These are phyloP conservation scores for Phaeosphaeriaceae sp. DNA, from an alignment of 2,329 filamentous ascomycete genomes.

Conservation along the genomic window DNA sequence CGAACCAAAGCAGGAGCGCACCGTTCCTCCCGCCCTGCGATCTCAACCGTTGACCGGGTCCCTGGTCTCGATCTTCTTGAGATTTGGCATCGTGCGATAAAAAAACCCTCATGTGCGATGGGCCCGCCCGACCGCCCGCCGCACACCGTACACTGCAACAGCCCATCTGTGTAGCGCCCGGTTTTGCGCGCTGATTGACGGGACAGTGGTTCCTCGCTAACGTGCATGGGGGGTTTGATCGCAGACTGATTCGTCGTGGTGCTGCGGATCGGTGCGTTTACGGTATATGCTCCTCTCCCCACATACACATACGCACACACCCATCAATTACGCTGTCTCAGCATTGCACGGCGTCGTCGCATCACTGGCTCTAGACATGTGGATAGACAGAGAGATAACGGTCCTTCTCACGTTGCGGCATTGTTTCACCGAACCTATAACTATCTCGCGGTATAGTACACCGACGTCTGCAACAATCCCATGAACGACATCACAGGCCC, in stretches of 20 bases:
- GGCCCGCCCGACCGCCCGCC: neutral
- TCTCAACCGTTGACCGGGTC: conserved; percentile 1
- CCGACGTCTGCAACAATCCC: too few species aligned
- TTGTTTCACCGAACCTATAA: too few species aligned
- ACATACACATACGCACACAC: neutral
- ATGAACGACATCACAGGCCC: too few species aligned
- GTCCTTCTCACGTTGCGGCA: too few species aligned
- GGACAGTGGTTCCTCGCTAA: neutral
- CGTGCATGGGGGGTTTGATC: neutral
- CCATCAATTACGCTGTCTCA: neutral
- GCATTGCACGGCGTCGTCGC: neutral
- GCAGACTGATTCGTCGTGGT: neutral
- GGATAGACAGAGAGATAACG: too few species aligned
- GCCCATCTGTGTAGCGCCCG: neutral
- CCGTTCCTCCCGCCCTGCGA: conserved; percentile 2
- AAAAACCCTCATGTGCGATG: conserved; percentile 1
- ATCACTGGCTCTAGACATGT: neutral
- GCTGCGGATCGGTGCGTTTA: conserved; percentile 5
- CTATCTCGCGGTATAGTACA: neutral
- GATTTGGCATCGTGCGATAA: neutral
- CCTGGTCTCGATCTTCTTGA: conserved; percentile 2
- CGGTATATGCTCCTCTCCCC: neutral
- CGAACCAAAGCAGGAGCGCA: neutral
- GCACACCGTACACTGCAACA: neutral
- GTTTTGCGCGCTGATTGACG: neutral